phyloP scores from a whole-genome alignment of 2,329 filamentous ascomycete species.

The Blastomyces silverae region DNA sequence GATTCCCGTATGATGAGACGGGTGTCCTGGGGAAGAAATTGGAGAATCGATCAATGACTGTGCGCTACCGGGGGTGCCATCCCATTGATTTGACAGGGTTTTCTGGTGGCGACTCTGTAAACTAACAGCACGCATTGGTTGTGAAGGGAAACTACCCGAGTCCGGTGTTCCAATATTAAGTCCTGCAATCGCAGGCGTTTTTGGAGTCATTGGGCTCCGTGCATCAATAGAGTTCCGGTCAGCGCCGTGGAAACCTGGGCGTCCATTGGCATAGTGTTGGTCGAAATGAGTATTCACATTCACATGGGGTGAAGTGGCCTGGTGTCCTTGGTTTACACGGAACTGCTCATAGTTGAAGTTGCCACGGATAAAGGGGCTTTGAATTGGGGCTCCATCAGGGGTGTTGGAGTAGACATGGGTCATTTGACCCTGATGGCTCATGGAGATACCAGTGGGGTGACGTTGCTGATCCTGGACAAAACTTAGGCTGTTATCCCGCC shows the following conservation, averaged over 20 bases:
- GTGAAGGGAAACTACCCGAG: conserved; percentile 63
- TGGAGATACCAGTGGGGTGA: conserved; percentile 47
- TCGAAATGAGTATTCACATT: conserved; percentile 41
- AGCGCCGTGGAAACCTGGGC: conserved; percentile 57
- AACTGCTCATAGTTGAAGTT: conserved; percentile 74
- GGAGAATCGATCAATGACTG: conserved; percentile 84
- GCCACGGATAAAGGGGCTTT: conserved; percentile 73
- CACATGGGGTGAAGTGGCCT: conserved; percentile 39
- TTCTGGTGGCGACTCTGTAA: conserved; percentile 64
- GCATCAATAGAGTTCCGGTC: conserved; percentile 67
- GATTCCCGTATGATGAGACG: conserved; percentile 61
- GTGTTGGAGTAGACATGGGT: conserved; percentile 77
- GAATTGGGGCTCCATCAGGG: conserved; percentile 83
- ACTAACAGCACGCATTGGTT: conserved; percentile 65
- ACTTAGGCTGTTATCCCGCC: conserved; percentile 33
- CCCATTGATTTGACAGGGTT: conserved; percentile 81
- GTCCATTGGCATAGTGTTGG: conserved; percentile 57
- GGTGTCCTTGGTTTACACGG: conserved; percentile 57
- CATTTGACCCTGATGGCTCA: conserved; percentile 62
- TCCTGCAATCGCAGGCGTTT: conserved; percentile 68
- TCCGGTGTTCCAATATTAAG: conserved; percentile 67
- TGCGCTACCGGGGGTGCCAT: conserved; percentile 74
- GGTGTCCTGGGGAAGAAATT: conserved; percentile 65
- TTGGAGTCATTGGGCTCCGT: conserved; percentile 76
- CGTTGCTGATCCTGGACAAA: conserved; percentile 51